Evolutionary conservation across 2,329 filamentous ascomycete species (phyloP).

Genomic region (Dothistroma pini): DNA sequence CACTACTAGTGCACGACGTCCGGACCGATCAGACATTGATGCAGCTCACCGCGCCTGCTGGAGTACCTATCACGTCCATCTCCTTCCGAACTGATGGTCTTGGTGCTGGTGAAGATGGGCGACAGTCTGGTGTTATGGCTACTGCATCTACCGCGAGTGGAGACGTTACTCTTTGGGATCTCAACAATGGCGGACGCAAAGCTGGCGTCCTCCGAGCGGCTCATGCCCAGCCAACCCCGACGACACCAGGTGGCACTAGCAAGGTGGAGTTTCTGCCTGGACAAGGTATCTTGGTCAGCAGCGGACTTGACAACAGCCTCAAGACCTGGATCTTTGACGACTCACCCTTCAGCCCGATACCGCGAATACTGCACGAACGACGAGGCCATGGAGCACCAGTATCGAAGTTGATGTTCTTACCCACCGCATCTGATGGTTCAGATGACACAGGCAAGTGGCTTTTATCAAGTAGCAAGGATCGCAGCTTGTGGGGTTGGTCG

Average conservation of each 20-base stretch:
- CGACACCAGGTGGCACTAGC: conserved; percentile 74
- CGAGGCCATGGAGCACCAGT: conserved; percentile 87
- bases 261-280: conserved; percentile 85
- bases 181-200: conserved; percentile 82
- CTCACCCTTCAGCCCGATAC: conserved; percentile 80
- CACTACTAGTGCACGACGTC: conserved; percentile 76
- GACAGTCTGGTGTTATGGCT: conserved; percentile 86
- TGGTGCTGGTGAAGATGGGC: conserved; percentile 83
- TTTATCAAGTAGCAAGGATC: conserved; percentile 81
- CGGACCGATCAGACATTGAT: conserved; percentile 71
- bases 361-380: conserved; percentile 77
- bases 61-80: conserved; percentile 71
- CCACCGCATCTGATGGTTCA: conserved; percentile 81
- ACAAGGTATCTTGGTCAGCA: conserved; percentile 85
- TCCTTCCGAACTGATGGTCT: conserved; percentile 86
- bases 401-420: conserved; percentile 77
- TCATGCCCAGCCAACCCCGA: conserved; percentile 72
- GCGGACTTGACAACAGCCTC: conserved; percentile 86
- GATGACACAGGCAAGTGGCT: conserved; percentile 92
- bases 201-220: conserved; percentile 83
- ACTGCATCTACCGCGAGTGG: conserved; percentile 75
- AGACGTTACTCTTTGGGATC: conserved; percentile 93
- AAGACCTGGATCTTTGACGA: conserved; percentile 98
- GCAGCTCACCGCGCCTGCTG: conserved; percentile 51
- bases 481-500: conserved; percentile 96